A percentile compares a stretch with the other conserved stretches of the same genome.
phyloP scores from a whole-genome alignment of 2,329 filamentous ascomycete species.

The Fusarium bactridioides region DNA sequence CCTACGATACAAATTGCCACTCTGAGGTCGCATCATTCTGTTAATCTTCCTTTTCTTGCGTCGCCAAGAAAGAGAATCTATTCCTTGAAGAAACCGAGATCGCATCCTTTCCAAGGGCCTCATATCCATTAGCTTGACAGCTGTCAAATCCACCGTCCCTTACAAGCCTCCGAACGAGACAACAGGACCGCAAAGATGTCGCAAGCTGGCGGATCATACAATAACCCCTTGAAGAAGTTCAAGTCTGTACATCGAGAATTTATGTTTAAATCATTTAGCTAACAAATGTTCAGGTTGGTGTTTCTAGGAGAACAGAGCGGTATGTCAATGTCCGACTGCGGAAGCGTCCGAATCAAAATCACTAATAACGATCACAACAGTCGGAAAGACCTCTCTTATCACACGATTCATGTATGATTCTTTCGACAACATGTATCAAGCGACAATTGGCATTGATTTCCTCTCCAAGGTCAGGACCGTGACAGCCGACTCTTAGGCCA shows the following conservation, averaged over 20 bases:
- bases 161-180: constrained; percentile 22
- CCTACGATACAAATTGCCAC: constrained; percentile 30
- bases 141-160: constrained; percentile 35
- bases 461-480: constrained; percentile 80
- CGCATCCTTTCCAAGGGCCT: constrained; percentile 5
- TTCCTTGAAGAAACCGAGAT: constrained; percentile 5
- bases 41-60: background rate
- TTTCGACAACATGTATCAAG: constrained; percentile 99
- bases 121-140: constrained; percentile 34
- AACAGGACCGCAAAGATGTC: constrained; percentile 69
- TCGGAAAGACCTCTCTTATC: constrained; percentile 98
- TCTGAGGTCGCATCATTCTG: constrained; percentile 19
- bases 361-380: constrained; percentile 58
- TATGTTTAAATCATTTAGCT: constrained; percentile 23
- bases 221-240: constrained; percentile 99
- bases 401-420: constrained; percentile 99
- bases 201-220: constrained; percentile 85
- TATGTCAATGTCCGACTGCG: constrained; percentile 58
- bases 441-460: constrained; percentile 99
- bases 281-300: constrained; percentile 72
- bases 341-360: constrained; percentile 18
- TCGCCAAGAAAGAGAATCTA: background rate
- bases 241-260: constrained; percentile 68
- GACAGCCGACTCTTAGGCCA: constrained; percentile 11
- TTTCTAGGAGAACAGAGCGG: constrained; percentile 98